phyloP scores from a whole-genome alignment of 2,329 filamentous ascomycete species.

The Annulohypoxylon truncatum region DNA sequence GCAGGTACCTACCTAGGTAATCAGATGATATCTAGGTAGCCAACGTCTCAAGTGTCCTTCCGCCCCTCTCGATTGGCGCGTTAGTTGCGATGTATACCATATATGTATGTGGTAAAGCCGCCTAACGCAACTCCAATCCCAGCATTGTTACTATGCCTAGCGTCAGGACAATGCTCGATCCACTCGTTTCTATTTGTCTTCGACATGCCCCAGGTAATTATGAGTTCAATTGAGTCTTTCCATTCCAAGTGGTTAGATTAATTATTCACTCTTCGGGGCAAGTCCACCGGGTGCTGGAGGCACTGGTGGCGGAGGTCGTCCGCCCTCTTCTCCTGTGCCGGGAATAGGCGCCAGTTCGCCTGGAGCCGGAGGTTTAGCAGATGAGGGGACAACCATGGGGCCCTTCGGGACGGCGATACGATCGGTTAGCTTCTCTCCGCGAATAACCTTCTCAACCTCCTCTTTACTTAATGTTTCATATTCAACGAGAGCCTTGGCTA shows the following conservation, averaged over 20 bases:
- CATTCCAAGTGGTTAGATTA: background rate
- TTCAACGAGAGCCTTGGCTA: slow-evolving; percentile 90
- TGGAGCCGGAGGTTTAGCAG: slow-evolving; percentile 42
- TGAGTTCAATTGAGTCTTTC: background rate
- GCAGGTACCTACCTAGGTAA: background rate
- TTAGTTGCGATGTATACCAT: slow-evolving; percentile 1
- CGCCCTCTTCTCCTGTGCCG: slow-evolving; percentile 32
- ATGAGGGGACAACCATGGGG: slow-evolving; percentile 75
- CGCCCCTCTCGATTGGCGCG: background rate
- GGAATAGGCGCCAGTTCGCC: slow-evolving; percentile 39
- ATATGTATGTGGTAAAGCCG: slow-evolving; percentile 2
- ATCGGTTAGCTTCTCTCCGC: slow-evolving; percentile 81
- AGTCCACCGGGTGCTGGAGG: slow-evolving; percentile 44
- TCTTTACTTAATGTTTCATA: slow-evolving; percentile 92
- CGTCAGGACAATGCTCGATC: background rate
- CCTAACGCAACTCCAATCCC: slow-evolving; percentile 1
- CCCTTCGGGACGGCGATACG: slow-evolving; percentile 71
- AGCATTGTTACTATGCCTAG: slow-evolving; percentile 4
- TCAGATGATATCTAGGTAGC: background rate
- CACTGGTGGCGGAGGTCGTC: slow-evolving; percentile 42
- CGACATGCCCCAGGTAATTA: background rate
- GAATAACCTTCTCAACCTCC: slow-evolving; percentile 91
- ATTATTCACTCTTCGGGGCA: slow-evolving; percentile 28
- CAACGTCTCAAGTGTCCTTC: background rate
- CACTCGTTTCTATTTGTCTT: background rate